These are phyloP conservation scores for Chrysoporthe puriensis DNA, from an alignment of 2,329 filamentous ascomycete genomes.

Conservation along the genomic window DNA sequence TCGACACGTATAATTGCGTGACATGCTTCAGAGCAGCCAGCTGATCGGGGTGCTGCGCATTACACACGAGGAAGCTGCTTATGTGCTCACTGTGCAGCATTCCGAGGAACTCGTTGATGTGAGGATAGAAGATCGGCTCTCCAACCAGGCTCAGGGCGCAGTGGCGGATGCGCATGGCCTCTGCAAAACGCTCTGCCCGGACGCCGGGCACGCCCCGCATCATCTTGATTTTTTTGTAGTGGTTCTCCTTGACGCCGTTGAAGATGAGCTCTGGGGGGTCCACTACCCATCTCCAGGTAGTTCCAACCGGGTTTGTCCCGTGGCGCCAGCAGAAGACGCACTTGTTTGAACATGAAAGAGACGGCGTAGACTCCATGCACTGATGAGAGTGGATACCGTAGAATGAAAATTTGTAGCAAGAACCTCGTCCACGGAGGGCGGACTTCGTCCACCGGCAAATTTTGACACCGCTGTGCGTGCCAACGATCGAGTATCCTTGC, in stretches of 20 bases:
- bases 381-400: slow-evolving; percentile 96
- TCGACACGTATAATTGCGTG: slow-evolving; percentile 94
- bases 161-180: slow-evolving; percentile 91
- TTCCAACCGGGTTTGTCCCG: slow-evolving; percentile 94
- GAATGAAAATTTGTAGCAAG: slow-evolving; percentile 97
- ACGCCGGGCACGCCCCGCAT: slow-evolving; percentile 92
- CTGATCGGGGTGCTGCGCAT: slow-evolving; percentile 93
- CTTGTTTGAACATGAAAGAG: slow-evolving; percentile 95
- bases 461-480: slow-evolving; percentile 94
- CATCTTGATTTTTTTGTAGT: slow-evolving; percentile 98
- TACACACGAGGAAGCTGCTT: slow-evolving; percentile 94
- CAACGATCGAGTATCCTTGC: slow-evolving; percentile 94
- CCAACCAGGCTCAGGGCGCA: slow-evolving; percentile 91
- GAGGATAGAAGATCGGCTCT: slow-evolving; percentile 98
- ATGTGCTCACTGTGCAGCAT: slow-evolving; percentile 87
- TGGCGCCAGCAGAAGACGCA: slow-evolving; percentile 99
- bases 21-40: slow-evolving; percentile 80
- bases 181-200: slow-evolving; percentile 85
- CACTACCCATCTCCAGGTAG: slow-evolving; percentile 95
- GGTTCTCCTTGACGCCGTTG: slow-evolving; percentile 83
- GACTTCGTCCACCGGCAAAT: slow-evolving; percentile 99
- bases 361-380: slow-evolving; percentile 98
- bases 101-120: slow-evolving; percentile 88
- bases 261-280: slow-evolving; percentile 91
- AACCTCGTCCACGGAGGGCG: slow-evolving; percentile 87